Percentiles rank a stretch among this genome's conserved stretches.
Conservation (phyloP, 2,329 filamentous ascomycete genomes). For the Aspergillus piperis region DNA sequence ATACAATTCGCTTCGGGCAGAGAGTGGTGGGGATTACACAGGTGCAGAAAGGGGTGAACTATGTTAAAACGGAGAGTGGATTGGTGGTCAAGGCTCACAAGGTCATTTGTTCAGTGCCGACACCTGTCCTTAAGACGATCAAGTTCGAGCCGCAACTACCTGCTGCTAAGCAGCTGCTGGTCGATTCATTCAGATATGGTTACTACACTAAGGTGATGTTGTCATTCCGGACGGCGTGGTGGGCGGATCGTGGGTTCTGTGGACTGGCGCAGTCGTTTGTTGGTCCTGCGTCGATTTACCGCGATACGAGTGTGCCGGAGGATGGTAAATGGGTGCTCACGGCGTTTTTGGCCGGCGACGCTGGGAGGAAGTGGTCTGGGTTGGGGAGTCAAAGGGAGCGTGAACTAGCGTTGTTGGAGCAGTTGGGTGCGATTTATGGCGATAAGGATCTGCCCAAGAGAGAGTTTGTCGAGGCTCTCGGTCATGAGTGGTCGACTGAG, state of each 20-base stretch:
- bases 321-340: constrained; percentile 37
- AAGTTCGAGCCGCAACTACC: constrained; percentile 52
- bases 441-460: constrained; percentile 4
- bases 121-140: constrained; percentile 50
- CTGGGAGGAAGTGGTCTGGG: constrained; percentile 36
- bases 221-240: constrained; percentile 47
- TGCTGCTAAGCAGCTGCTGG: constrained; percentile 39
- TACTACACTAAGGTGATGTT: constrained; percentile 57
- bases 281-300: constrained; percentile 50
- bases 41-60: not conserved
- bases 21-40: constrained; percentile 16
- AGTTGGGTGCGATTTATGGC: constrained; percentile 17
- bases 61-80: not conserved
- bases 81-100: constrained; percentile 41
- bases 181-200: constrained; percentile 44
- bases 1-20: constrained; percentile 7
- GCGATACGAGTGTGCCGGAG: constrained; percentile 45
- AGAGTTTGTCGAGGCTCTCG: constrained; percentile 36
- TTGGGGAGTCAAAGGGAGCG: constrained; percentile 8
- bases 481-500: constrained; percentile 44
- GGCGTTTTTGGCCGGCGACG: constrained; percentile 44
- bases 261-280: constrained; percentile 50
- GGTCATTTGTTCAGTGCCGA: constrained; percentile 54
- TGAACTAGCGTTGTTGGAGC: constrained; percentile 13
- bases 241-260: constrained; percentile 48